Percentiles rank a stretch among this genome's conserved stretches.
phyloP scores from a whole-genome alignment of 2,329 filamentous ascomycete genomes.

The Aureobasidium zeae region DNA sequence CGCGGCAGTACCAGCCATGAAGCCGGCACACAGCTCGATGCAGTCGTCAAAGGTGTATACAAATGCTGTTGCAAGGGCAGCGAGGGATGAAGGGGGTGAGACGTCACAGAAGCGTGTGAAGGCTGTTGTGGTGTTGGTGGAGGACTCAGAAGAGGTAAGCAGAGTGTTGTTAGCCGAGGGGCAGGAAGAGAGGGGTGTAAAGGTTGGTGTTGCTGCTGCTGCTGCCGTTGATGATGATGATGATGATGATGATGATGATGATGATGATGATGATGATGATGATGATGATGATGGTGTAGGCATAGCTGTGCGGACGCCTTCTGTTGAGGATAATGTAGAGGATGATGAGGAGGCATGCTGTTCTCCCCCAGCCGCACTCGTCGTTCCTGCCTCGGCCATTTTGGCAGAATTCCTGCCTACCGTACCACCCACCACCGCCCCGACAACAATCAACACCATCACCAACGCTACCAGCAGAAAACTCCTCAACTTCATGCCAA shows the following conservation, averaged over 20 bases:
- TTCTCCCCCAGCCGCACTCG: no score
- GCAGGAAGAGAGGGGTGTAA: conserved; percentile 22
- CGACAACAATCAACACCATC: conserved; percentile 27
- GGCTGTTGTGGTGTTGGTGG: conserved; percentile 16
- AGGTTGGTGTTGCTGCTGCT: conserved; percentile 18
- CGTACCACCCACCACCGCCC: conserved; percentile 31
- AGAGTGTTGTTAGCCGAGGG: conserved; percentile 25
- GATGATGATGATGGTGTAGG: not conserved
- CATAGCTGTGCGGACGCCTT: no score
- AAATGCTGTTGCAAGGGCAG: conserved; percentile 24
- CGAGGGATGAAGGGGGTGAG: conserved; percentile 21
- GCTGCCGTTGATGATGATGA: conserved; percentile 1
- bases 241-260: not conserved
- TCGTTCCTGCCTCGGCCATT: no score
- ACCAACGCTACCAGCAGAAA: conserved; percentile 28
- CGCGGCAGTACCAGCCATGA: conserved; percentile 17
- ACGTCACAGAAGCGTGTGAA: conserved; percentile 29
- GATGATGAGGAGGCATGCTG: no score
- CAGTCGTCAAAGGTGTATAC: conserved; percentile 31
- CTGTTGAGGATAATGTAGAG: no score
- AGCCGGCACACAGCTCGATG: conserved; percentile 28
- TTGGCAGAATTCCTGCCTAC: conserved; percentile 27
- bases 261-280: not conserved
- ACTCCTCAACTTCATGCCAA: conserved; percentile 31
- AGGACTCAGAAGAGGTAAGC: conserved; percentile 24